Base-by-base conservation (phyloP, 2,329 filamentous ascomycete genomes). In the Parastagonospora nodorum region DNA sequence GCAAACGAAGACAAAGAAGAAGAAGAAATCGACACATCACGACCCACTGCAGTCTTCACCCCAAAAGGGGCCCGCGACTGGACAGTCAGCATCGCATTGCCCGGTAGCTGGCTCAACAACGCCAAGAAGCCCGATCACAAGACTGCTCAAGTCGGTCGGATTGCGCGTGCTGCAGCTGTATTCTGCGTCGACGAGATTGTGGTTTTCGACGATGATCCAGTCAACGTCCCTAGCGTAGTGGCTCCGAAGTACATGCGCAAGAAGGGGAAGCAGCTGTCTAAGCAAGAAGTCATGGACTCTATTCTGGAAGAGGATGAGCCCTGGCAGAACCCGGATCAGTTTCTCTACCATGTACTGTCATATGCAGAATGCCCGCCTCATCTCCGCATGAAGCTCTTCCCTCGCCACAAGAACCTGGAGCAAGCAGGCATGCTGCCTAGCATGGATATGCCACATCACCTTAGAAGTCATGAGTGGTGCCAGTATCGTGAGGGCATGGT, bases 311-410 rank as follows among this genome's bases (percentile, higher is more conserved):
- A 75, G 45, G 75, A 79, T 42, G 74, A 76, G 54, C 81, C 82
- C 55, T 88, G 86, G 67, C 79, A 84, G 11, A 88, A 94, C 65
- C 90, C 90, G 1, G 86, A 86, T 51, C 88, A 92, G 75, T 95
- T 93, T 74, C 80, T 96, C 16, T 82, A 85, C 43, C 90, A 94
- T 67, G 76, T 95, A 6, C 79, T 96, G 7, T 87, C 84, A 52
- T 96, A 92, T 74, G 84, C 95, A 53, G 91, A 96, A 73, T 89
- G 89, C 4, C 91, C 91, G 28, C 89, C 90, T 1, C 88, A 94
- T 73, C 85, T 96, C 74, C 85, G 89, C 63, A 87, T 86, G 68
- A 75, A 81, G 2, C 79, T 96, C 3, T 93, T 95, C 62, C 87
- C 88, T 1, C 78, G 92, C 55, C 90, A 95, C 67, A 86, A 88